These are phyloP conservation scores for Chamaenerion angustifolium DNA, from an alignment of 345 rosid genomes.

Conservation along the genomic window DNA sequence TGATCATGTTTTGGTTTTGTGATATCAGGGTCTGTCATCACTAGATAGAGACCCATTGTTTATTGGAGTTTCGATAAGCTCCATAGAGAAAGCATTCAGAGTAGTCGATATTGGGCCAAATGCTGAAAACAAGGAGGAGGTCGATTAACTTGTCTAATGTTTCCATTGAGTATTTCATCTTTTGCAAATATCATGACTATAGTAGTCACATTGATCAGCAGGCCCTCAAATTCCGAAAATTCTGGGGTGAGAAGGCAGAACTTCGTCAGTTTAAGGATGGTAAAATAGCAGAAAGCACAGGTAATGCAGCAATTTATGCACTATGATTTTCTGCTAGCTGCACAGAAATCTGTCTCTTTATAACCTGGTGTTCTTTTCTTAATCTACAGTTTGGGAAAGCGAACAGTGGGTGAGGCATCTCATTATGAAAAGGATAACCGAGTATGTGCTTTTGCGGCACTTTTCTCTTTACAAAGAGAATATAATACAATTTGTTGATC, in stretches of 20 bases:
- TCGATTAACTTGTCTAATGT: slow-evolving; percentile 10
- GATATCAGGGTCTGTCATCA: slow-evolving; percentile 55
- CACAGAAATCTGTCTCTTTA: no score
- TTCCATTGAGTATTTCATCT: not conserved
- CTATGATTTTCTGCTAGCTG: slow-evolving; percentile 2
- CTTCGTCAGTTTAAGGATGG: slow-evolving; percentile 92
- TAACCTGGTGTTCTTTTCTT: slow-evolving; percentile 1
- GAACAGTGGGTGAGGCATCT: slow-evolving; percentile 65
- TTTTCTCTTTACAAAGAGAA: slow-evolving; percentile 40
- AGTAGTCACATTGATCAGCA: slow-evolving; percentile 12
- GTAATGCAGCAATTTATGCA: slow-evolving; percentile 24
- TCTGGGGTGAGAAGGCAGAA: slow-evolving; percentile 92
- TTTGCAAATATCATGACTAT: slow-evolving; percentile 2
- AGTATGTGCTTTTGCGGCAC: slow-evolving; percentile 48
- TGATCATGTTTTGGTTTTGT: not conserved
- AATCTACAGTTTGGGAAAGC: slow-evolving; percentile 61
- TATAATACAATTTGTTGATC: slow-evolving; percentile 59
- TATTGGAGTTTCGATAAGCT: slow-evolving; percentile 62
- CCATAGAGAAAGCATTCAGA: slow-evolving; percentile 58
- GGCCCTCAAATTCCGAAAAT: slow-evolving; percentile 60
- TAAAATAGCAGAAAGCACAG: slow-evolving; percentile 84
- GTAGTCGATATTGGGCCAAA: slow-evolving; percentile 77
- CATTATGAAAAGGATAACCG: slow-evolving; percentile 58
- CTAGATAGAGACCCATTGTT: slow-evolving; percentile 52
- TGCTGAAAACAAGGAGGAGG: slow-evolving; percentile 91